Evolutionary conservation across 202 grass and related monocot genomes (phyloP).

Genomic region (Hordeum pubiflorum): DNA sequence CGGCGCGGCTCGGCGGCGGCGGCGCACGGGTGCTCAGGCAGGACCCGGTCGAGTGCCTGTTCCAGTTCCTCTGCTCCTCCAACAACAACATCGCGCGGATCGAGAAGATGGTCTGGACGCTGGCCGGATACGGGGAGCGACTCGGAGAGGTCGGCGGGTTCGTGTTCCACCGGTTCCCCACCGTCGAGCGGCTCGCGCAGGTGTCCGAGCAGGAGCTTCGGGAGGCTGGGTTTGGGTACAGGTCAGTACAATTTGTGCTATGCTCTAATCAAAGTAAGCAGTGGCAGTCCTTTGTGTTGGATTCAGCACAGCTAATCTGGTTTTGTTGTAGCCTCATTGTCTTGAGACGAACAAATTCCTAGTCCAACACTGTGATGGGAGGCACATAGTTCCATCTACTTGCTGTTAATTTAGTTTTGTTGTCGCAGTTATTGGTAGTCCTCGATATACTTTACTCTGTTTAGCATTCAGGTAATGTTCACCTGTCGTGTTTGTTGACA

Average conservation of each 20-base stretch:
- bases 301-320: not conserved
- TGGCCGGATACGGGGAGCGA: constrained; percentile 52
- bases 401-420: not conserved
- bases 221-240: constrained; percentile 79
- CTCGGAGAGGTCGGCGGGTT: constrained; percentile 67
- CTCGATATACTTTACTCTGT: not conserved
- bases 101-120: constrained; percentile 83
- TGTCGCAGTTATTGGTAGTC: not conserved
- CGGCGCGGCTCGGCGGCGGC: constrained; percentile 38
- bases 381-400: not conserved
- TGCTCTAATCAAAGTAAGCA: not conserved
- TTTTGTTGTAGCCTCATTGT: not conserved
- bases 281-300: not conserved
- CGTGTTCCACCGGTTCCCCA: constrained; percentile 74
- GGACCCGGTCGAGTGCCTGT: constrained; percentile 81
- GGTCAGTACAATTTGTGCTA: constrained; percentile 29
- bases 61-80: constrained; percentile 97
- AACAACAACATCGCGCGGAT: constrained; percentile 95
- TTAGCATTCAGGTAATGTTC: not conserved
- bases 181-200: constrained; percentile 44
- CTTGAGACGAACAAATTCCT: not conserved
- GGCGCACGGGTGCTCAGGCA: constrained; percentile 77
- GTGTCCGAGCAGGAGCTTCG: constrained; percentile 76
- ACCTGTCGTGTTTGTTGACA: not conserved
- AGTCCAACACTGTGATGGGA: not conserved